A percentile compares a stretch with the other conserved stretches of the same genome.
Conservation (phyloP, 495 filamentous ascomycete genomes). For the Massariosphaeria phaeospora region DNA sequence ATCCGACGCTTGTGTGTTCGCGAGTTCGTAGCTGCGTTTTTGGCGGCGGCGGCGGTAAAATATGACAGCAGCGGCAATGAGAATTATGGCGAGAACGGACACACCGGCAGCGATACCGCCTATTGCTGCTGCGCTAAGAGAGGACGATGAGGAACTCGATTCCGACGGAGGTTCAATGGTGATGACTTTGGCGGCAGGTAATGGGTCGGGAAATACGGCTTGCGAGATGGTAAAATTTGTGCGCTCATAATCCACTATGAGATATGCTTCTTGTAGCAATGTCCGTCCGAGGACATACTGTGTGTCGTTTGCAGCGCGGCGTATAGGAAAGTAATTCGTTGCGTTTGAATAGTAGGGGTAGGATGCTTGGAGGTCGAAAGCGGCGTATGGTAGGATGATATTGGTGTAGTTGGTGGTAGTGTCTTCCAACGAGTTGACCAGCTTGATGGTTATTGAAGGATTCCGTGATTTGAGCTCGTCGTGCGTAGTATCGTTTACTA, state of each 20-base stretch:
- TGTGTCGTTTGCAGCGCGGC: constrained; percentile 34
- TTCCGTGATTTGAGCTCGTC: constrained; percentile 28
- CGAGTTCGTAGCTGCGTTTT: constrained; percentile 24
- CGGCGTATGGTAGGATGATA: constrained; percentile 36
- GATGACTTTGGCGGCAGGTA: constrained; percentile 30
- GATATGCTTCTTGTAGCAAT: constrained; percentile 37
- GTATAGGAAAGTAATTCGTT: constrained; percentile 39
- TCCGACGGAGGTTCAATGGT: constrained; percentile 20
- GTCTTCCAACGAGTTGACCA: constrained; percentile 28
- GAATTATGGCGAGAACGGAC: constrained; percentile 15
- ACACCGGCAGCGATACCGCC: constrained; percentile 32
- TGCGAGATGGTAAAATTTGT: constrained; percentile 34
- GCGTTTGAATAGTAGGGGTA: constrained; percentile 28
- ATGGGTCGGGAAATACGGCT: constrained; percentile 28
- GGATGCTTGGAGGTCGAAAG: constrained; percentile 34
- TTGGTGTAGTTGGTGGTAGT: constrained; percentile 29
- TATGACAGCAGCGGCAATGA: constrained; percentile 5
- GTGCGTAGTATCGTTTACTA: constrained; percentile 37
- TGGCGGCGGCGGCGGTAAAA: background rate
- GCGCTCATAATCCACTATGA: constrained; percentile 38
- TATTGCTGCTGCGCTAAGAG: constrained; percentile 26
- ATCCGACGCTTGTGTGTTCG: constrained; percentile 25
- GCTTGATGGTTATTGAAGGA: constrained; percentile 37
- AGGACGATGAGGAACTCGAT: constrained; percentile 3
- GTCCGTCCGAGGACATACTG: constrained; percentile 36